Base-by-base conservation (phyloP, 2,329 filamentous ascomycete species). In the Aspergillus puulaauensis region DNA sequence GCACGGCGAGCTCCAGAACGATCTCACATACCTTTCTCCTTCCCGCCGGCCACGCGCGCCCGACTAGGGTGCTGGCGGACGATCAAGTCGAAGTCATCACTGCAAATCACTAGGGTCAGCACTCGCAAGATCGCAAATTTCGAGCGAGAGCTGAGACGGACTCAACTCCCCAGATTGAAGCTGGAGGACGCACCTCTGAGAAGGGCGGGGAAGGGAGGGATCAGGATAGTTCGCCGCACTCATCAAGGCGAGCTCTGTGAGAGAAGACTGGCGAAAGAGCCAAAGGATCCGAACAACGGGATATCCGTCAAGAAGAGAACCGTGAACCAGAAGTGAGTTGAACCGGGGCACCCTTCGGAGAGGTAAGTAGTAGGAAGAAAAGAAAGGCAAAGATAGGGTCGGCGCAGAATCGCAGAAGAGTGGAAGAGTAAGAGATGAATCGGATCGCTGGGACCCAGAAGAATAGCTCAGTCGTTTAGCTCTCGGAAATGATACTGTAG, bases 1-100 rank as follows among this genome's bases (percentile, higher is more conserved):
- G 39, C 46, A 23, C 39, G 8, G 4, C 37, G 14, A 35, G 19
- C 45, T 44, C 15, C 39, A 40, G 47, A 23, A 21, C 40, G 46
- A 14, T 11, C 33, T 44, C 41, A 70, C 68, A 27, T 75, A 89
- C 88, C 84, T 80, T 91, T 91, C 70, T 91, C 89, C 73, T 91
- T 91, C 64, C 86, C 86, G 63, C 87, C 81, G 44, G 87, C 84
- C 54, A 90, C 85, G 61, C 88, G 82, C 50, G 86, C 88, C 73
- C 85, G 81, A 63, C 82, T 79, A 52, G 89, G 89, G 68, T 88
- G 82, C 75, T 91, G 89, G 64, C 85, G 82, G 64, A 91, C 80
- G 56, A 72, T 75, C 63, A 89, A 77, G 58, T 79, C 75, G 73
- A 85, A 82, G 68, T 84, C 80, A 69, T 80, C 74, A 73, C 83